phyloP scores from a whole-genome alignment of 352 stramenopile species.

The Phytophthora pini region DNA sequence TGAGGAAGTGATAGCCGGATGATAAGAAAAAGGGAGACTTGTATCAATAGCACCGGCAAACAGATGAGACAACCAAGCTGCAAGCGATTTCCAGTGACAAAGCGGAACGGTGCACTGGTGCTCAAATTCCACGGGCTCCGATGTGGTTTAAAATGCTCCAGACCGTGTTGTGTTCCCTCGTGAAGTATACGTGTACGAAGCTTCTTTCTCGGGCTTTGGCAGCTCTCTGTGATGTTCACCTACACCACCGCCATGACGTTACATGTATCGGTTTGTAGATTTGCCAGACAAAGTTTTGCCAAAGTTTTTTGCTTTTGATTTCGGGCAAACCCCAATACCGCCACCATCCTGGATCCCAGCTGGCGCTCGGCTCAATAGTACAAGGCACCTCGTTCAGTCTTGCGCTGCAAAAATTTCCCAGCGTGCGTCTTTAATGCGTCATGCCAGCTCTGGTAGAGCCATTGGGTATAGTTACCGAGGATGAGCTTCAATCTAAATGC shows the following conservation, averaged over 20 bases:
- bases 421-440: slow-evolving; percentile 3
- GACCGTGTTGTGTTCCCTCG: background rate
- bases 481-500: slow-evolving; percentile 14
- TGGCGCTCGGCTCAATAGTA: background rate
- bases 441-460: slow-evolving; percentile 13
- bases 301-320: slow-evolving; percentile 4
- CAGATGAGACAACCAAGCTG: slow-evolving; percentile 15
- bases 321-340: slow-evolving; percentile 16
- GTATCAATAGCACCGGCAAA: slow-evolving; percentile 9
- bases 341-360: slow-evolving; percentile 8
- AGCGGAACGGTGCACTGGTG: background rate
- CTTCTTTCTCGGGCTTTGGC: slow-evolving; percentile 18
- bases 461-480: slow-evolving; percentile 14
- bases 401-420: background rate
- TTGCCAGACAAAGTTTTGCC: slow-evolving; percentile 17
- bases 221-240: slow-evolving; percentile 25
- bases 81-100: background rate
- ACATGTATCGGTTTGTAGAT: slow-evolving; percentile 1
- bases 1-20: slow-evolving; percentile 18
- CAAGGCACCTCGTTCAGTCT: background rate
- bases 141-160: background rate
- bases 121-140: slow-evolving; percentile 6
- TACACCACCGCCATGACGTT: slow-evolving; percentile 18
- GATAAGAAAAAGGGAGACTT: slow-evolving; percentile 15
- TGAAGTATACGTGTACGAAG: background rate